phyloP scores from a whole-genome alignment of 2,329 filamentous ascomycete genomes.

The Metarhizium rileyi region DNA sequence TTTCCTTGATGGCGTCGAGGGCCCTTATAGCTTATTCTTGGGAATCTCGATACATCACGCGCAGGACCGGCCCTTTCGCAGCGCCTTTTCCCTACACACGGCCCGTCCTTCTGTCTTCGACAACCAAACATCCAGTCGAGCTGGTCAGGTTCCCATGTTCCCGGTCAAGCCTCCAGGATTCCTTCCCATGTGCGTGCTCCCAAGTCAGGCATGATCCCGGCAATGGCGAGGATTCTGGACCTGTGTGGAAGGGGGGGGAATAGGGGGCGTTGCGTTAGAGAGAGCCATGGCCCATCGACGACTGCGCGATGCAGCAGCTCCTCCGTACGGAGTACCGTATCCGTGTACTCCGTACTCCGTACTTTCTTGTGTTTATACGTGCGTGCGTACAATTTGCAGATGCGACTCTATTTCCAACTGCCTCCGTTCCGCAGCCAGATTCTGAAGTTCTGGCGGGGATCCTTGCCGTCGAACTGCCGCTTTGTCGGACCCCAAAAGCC shows the following conservation, averaged over 20 bases:
- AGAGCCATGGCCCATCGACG: background rate
- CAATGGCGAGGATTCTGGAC: background rate
- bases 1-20: background rate
- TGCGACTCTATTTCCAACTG: no score
- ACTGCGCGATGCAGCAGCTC: no score
- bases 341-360: no score
- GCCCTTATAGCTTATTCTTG: no score
- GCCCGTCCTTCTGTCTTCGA: background rate
- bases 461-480: background rate
- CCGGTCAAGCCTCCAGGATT: background rate
- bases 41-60: background rate
- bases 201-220: background rate
- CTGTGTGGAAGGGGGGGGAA: background rate
- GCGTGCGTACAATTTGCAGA: no score
- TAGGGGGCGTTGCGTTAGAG: background rate
- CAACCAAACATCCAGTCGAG: background rate
- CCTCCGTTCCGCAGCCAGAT: no score
- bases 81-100: background rate
- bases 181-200: background rate
- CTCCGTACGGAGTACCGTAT: no score
- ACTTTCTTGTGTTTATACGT: no score
- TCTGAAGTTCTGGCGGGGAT: background rate
- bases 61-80: no score
- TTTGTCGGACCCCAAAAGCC: background rate
- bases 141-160: background rate